These are phyloP conservation scores for Hirschfeldia incana DNA, from an alignment of 345 rosid genomes.

Conservation along the genomic window DNA sequence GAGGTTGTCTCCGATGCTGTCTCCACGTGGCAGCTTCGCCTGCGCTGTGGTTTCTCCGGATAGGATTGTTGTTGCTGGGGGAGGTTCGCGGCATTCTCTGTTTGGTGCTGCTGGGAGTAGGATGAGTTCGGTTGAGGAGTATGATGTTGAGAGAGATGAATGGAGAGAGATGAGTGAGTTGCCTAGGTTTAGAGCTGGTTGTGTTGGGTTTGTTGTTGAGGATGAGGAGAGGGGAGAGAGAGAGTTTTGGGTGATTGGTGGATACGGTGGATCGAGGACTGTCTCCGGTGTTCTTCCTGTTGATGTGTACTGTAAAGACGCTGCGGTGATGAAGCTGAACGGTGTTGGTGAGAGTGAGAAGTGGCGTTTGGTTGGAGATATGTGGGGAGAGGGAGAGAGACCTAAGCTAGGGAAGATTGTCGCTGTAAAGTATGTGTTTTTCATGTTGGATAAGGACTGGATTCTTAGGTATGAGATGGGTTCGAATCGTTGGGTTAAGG, in stretches of 20 bases:
- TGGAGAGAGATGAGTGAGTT: constrained; percentile 69
- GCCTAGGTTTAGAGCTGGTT: constrained; percentile 86
- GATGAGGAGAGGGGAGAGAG: constrained; percentile 33
- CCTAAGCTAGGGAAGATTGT: constrained; percentile 73
- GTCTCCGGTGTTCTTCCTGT: constrained; percentile 79
- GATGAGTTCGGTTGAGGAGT: constrained; percentile 73
- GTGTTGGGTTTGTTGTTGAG: constrained; percentile 58
- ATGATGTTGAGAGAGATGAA: constrained; percentile 66
- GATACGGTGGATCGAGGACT: constrained; percentile 79
- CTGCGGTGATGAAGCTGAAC: constrained; percentile 66
- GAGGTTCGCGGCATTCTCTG: constrained; percentile 80
- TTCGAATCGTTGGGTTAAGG: constrained; percentile 63
- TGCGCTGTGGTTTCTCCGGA: constrained; percentile 48
- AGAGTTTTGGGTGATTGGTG: constrained; percentile 99
- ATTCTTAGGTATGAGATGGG: constrained; percentile 75
- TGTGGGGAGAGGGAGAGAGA: constrained; percentile 74
- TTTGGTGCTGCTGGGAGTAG: constrained; percentile 87
- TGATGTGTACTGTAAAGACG: constrained; percentile 80
- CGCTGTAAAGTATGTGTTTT: constrained; percentile 49
- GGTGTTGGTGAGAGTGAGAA: constrained; percentile 6
- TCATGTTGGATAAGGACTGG: constrained; percentile 67
- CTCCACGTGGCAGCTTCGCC: constrained; percentile 87
- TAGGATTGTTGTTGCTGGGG: constrained; percentile 83
- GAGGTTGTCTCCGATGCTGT: constrained; percentile 64
- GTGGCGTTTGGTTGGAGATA: constrained; percentile 57